Evolutionary conservation across 2,329 filamentous ascomycete species (phyloP).

Genomic region (Westerdykella aurantiaca): DNA sequence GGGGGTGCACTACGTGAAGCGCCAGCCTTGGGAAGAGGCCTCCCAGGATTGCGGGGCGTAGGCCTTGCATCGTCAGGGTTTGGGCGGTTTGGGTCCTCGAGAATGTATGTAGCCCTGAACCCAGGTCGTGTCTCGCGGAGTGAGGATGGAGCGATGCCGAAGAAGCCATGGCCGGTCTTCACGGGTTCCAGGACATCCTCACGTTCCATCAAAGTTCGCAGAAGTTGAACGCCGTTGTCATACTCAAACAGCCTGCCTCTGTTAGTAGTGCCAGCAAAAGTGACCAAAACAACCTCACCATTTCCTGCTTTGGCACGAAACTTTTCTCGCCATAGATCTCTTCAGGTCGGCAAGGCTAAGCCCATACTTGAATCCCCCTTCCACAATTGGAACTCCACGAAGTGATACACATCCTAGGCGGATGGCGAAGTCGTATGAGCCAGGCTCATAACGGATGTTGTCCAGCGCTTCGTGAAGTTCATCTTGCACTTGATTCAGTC

Average conservation of each 20-base stretch:
- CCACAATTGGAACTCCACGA: not conserved
- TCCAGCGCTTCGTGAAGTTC: constrained; percentile 17
- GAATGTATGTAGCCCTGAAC: constrained; percentile 26
- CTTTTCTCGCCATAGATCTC: constrained; percentile 4
- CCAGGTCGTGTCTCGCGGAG: constrained; percentile 17
- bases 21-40: constrained; percentile 3
- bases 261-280: too few species aligned
- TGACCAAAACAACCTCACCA: constrained; percentile 11
- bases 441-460: constrained; percentile 16
- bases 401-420: constrained; percentile 24
- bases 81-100: constrained; percentile 19
- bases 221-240: constrained; percentile 16
- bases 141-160: constrained; percentile 11
- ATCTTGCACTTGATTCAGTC: constrained; percentile 14
- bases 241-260: constrained; percentile 15
- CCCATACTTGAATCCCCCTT: not conserved
- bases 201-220: constrained; percentile 13
- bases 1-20: not conserved
- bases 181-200: constrained; percentile 20
- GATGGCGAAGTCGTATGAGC: constrained; percentile 23
- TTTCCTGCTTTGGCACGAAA: constrained; percentile 15
- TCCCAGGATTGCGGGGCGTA: constrained; percentile 8
- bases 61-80: constrained; percentile 1
- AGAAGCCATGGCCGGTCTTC: constrained; percentile 12
- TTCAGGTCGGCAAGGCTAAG: not conserved